Evolutionary conservation across 225 moss, liverwort and hornwort genomes (phyloP), one percentile per base, ranked within the genome.

Genomic region (Neckera pumila): DNA sequence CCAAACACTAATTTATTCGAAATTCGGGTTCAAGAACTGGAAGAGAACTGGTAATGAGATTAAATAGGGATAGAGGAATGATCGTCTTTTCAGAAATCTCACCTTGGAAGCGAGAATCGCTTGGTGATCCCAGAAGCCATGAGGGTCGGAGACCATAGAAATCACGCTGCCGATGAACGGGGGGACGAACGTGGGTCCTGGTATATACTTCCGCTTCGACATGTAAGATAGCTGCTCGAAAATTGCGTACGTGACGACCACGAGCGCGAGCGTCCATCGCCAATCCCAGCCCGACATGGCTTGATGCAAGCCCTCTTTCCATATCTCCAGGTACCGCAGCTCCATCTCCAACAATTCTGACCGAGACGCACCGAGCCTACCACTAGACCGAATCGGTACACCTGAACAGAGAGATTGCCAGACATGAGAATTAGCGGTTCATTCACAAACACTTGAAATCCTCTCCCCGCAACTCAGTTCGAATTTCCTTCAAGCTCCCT

Each of bases 161-260:
- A 99, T 54, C 40, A 92, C 99, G 90, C 90, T 94, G 49, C 99
- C 99, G 12, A 99, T 49, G 81, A 97, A 91, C 12, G 99, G 99
- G 26, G 92, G 27, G 34, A 97, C 89, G 65, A 99, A 92, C 69
- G 83, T 59, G 12, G 99, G 99, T 17, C 99, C 99, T 7, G 99
- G 99, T 58, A 95, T 86, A 34, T 92, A 92, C 88, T 90, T 96
- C 70, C 95, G 95, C 92, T 94, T 99, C 65, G 89, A 82, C 85
- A 94, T 87, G 87, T 90, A 97, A 4, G 92, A 77, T 54, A 96
- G n/a, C 70, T 99, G 99, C 90, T 96, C 97, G 59, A 89, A 94
- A 33, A 99, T 86, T 36, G 92, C 89, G 86, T 92, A 92, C 4
- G 90, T 70, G 36, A 89, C 83, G 53, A 97, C 71, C 19, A 83